Evolutionary conservation across 1,284 basidiomycete genomes (phyloP), one percentile per base, ranked within the genome.

Genomic region (Leccinum insigne): DNA sequence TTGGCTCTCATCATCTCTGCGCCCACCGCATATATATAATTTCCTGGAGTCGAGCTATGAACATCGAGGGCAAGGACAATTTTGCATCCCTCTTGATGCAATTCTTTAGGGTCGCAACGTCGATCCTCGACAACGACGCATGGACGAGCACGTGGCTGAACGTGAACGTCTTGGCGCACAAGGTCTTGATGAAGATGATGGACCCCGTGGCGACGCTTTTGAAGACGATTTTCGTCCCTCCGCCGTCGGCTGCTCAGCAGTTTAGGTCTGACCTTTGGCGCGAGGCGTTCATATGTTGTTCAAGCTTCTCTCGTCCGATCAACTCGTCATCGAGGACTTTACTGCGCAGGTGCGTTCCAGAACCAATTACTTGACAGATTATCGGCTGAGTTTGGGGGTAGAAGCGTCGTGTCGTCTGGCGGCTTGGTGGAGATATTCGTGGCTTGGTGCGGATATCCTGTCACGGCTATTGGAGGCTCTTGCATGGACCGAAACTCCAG

Each of bases 331-430:
- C 60, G 97, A 99, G 77, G 94, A 98, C 70, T 95, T 96, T 72
- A 94, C 90, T 73, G 92, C 95, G 1, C 94, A 95, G 86, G 93
- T 91, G 65, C 62, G 82, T 65, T 35, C 5, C 13, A 49, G 13
- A n/a, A 59, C 13, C 58, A 63, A 40, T 42, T 52, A 49, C 64
- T 21, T 6, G 18, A 7, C 21, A 23, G 32, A 67, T 64, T 57
- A 61, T n/a, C 11, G 29, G 21, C 65, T 74, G 9, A 73, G 64
- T 67, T 65, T 23, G 66, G 58, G 74, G 16, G 21, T 73, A 98
- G 92, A 93, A 95, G 85, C 90, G 96, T 62, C 88, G 96, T 62
- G 94, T 96, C 1, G 94, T 98, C 14, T 99, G 97, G 97, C 88
- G 95, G 57, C 85, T 99, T 14, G 95, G 94, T 3, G 96, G 96